Evolutionary conservation across 148 eudicot genomes (phyloP).

Genomic region (Chenopodium quinoa): DNA sequence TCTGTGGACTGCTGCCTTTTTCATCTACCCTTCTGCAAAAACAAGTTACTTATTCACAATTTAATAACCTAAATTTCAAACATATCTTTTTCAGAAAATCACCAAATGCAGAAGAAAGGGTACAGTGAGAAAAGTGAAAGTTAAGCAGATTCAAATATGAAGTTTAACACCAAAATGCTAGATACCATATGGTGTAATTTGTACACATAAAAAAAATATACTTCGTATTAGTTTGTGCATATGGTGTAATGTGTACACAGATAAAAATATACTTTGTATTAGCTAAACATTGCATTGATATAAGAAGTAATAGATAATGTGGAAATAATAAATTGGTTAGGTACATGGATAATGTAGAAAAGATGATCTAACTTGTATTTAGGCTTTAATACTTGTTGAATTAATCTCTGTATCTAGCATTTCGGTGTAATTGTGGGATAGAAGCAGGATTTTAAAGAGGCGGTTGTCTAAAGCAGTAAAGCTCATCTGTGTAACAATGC

Average conservation of each 20-base stretch:
- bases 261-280: not conserved
- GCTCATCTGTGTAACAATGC: too few relatives aligned
- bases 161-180: not conserved
- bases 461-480: too few relatives aligned
- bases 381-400: not conserved
- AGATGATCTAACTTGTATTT: not conserved
- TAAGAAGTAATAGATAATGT: not conserved
- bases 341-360: not conserved
- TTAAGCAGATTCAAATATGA: not conserved
- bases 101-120: slow-evolving; percentile 8
- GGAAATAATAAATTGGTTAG: not conserved
- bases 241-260: not conserved
- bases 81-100: not conserved
- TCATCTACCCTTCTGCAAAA: slow-evolving; percentile 45
- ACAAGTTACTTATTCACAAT: slow-evolving; percentile 11
- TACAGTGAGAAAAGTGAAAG: not conserved
- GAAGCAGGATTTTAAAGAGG: too few relatives aligned
- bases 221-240: not conserved
- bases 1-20: slow-evolving; percentile 28
- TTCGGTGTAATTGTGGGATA: too few relatives aligned
- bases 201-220: not conserved
- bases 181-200: not conserved
- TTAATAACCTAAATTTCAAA: not conserved
- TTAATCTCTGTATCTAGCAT: not conserved
- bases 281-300: not conserved